phyloP scores from a whole-genome alignment of 192 early-diverging fungal species.

The Coemansia sp. region DNA sequence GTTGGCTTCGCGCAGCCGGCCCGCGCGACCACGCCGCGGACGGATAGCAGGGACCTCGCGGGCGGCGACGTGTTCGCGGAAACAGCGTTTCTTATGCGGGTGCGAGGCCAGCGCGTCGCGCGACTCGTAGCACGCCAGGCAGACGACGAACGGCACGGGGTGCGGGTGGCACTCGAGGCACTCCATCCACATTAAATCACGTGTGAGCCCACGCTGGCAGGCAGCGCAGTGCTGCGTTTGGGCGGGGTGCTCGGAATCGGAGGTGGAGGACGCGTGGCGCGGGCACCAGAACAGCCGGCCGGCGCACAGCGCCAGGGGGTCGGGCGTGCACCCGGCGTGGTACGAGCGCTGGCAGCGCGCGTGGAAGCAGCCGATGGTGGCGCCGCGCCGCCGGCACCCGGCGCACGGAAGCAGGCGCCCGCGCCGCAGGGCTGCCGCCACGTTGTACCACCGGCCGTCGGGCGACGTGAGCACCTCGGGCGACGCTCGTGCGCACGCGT shows the following conservation, averaged over 20 bases:
- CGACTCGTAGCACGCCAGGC: conserved; percentile 48
- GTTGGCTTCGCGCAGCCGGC: background rate
- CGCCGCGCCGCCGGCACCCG: conserved; percentile 74
- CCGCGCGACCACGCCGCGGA: too few species aligned
- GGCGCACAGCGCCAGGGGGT: conserved; percentile 65
- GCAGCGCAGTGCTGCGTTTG: conserved; percentile 41
- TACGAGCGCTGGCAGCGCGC: conserved; percentile 77
- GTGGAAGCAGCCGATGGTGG: conserved; percentile 87
- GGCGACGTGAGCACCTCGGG: conserved; percentile 77
- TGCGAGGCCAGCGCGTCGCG: conserved; percentile 40
- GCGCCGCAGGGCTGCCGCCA: conserved; percentile 68
- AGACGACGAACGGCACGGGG: conserved; percentile 34
- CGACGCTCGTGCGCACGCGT: conserved; percentile 76
- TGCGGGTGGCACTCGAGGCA: conserved; percentile 41
- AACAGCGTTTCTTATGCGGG: conserved; percentile 53
- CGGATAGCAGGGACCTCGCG: too few species aligned
- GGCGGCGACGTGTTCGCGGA: conserved; percentile 44
- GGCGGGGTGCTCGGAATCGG: background rate
- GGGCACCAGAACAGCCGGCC: conserved; percentile 90
- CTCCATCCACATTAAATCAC: conserved; percentile 50
- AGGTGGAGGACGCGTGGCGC: conserved; percentile 56
- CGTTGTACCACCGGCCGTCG: conserved; percentile 80
- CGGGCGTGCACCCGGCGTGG: conserved; percentile 75
- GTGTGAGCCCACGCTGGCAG: conserved; percentile 24
- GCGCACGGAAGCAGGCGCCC: conserved; percentile 74